Conservation (phyloP, 202 grass and related monocot species). For the Schoenoplectus triqueter region DNA sequence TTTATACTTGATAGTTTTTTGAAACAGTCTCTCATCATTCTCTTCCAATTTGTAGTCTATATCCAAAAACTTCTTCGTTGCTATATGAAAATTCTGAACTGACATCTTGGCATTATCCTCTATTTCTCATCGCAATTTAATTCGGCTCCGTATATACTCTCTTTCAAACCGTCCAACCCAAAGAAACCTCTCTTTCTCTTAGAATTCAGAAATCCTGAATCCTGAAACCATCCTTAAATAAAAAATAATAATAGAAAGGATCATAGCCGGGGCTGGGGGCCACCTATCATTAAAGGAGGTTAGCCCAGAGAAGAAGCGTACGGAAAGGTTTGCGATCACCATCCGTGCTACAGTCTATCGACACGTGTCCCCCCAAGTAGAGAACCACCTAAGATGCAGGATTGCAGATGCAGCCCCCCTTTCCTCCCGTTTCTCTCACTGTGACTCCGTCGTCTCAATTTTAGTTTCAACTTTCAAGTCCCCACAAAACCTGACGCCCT, state of each 20-base stretch:
- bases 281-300: slow-evolving; percentile 7
- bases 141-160: neutral
- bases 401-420: slow-evolving; percentile 14
- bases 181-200: neutral
- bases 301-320: slow-evolving; percentile 25
- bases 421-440: neutral
- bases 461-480: neutral
- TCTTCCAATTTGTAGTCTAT: neutral
- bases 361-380: neutral
- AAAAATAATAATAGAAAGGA: neutral
- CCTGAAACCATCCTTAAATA: neutral
- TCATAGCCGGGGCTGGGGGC: neutral
- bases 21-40: neutral
- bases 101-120: neutral
- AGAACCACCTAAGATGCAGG: neutral
- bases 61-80: neutral
- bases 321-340: slow-evolving; percentile 22
- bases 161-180: neutral
- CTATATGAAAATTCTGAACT: neutral
- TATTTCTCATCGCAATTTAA: neutral
- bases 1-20: neutral
- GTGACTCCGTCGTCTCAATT: neutral
- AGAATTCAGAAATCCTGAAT: neutral
- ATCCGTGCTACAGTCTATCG: slow-evolving; percentile 38
- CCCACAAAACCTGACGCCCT: slow-evolving; percentile 21